A percentile compares a stretch with the other conserved stretches of the same genome.
Evolutionary conservation across 164 flowering plant genomes (phyloP).

Genomic region (Chimonanthus salicifolius): DNA sequence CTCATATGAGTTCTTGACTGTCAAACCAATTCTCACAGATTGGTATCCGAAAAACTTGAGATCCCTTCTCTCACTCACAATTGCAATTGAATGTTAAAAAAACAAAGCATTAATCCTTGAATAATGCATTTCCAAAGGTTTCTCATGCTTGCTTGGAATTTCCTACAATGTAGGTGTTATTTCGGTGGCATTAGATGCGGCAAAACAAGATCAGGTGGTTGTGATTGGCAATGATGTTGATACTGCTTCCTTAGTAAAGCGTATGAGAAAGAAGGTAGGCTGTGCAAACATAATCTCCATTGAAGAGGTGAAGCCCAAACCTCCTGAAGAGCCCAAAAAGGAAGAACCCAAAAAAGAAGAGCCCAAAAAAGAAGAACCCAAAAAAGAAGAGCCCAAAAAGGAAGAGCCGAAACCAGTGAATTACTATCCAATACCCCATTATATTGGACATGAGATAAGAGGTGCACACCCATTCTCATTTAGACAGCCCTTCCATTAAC

Average conservation of each 20-base stretch:
- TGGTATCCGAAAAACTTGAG: too few relatives aligned
- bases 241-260: not conserved
- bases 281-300: not conserved
- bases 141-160: not conserved
- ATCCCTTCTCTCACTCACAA: too few relatives aligned
- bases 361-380: too few relatives aligned
- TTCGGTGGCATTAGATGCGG: constrained; percentile 1
- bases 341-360: too few relatives aligned
- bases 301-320: constrained; percentile 6
- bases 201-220: constrained; percentile 4
- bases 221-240: constrained; percentile 7
- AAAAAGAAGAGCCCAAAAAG: not conserved
- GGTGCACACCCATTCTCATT: too few relatives aligned
- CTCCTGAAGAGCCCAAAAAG: not conserved
- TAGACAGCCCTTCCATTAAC: too few relatives aligned
- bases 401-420: not conserved
- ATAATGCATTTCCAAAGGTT: not conserved
- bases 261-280: constrained; percentile 7
- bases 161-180: not conserved
- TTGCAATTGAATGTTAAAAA: too few relatives aligned
- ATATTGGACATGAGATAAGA: not conserved
- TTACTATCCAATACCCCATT: not conserved
- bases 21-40: too few relatives aligned
- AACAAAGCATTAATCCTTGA: too few relatives aligned
- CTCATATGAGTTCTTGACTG: too few relatives aligned